Conservation (phyloP, 164 flowering plant genomes). For the Macadamia tetraphylla region DNA sequence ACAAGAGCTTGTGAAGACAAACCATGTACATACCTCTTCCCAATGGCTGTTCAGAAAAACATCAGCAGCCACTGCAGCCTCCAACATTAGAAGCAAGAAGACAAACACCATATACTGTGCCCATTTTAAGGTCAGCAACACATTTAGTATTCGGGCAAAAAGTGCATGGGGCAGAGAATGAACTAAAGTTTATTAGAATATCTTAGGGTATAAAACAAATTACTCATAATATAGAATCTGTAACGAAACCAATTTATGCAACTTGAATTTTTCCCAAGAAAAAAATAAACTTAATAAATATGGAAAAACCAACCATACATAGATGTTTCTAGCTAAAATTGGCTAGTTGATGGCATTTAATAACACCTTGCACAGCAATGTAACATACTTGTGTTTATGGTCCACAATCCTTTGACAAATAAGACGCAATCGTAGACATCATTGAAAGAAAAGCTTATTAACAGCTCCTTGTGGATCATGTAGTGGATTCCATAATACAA, state of each 20-base stretch:
- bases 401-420: background rate
- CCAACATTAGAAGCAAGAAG: conserved; percentile 58
- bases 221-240: background rate
- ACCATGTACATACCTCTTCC: conserved; percentile 53
- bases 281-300: background rate
- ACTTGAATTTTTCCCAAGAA: too few species aligned
- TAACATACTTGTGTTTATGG: background rate
- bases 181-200: background rate
- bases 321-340: too few species aligned
- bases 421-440: background rate
- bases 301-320: background rate
- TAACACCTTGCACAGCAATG: background rate
- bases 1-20: background rate
- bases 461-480: too few species aligned
- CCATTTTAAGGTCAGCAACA: conserved; percentile 34
- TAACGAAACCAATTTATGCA: background rate
- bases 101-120: conserved; percentile 65
- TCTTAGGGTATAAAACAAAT: background rate
- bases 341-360: too few species aligned
- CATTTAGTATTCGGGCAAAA: background rate
- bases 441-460: background rate
- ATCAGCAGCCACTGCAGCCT: conserved; percentile 75
- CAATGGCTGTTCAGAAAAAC: conserved; percentile 65
- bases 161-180: background rate
- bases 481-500: too few species aligned